Evolutionary conservation across 1,284 basidiomycete species (phyloP).

Genomic region (Tilletia walkeri): DNA sequence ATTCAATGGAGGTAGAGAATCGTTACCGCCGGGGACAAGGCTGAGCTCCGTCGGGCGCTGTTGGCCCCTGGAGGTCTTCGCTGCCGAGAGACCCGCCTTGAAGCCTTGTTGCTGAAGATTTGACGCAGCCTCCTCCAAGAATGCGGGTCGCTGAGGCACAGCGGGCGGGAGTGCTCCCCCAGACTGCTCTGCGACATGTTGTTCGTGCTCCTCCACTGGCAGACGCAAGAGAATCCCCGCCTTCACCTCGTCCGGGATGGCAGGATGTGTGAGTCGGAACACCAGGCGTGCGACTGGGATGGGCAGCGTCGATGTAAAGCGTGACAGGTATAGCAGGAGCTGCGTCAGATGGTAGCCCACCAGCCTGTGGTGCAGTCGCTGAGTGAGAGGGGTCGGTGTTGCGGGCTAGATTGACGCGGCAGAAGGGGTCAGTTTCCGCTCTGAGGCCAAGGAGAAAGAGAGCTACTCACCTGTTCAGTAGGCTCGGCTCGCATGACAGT

Average conservation of each 20-base stretch:
- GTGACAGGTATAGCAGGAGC: slow-evolving; percentile 30
- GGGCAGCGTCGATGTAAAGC: slow-evolving; percentile 28
- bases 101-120: slow-evolving; percentile 5
- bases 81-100: background rate
- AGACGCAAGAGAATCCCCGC: slow-evolving; percentile 3
- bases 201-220: slow-evolving; percentile 8
- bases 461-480: slow-evolving; percentile 69
- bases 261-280: slow-evolving; percentile 31
- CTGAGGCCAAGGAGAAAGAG: too few species aligned
- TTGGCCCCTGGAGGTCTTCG: background rate
- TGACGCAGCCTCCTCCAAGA: background rate
- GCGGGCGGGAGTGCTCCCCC: slow-evolving; percentile 19
- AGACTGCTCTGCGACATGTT: background rate
- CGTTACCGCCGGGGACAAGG: background rate
- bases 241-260: slow-evolving; percentile 23
- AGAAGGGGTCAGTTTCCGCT: too few species aligned
- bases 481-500: slow-evolving; percentile 74
- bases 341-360: slow-evolving; percentile 31
- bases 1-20: slow-evolving; percentile 20
- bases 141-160: slow-evolving; percentile 53
- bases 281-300: slow-evolving; percentile 21
- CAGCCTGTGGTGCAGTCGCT: slow-evolving; percentile 21
- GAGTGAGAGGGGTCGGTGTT: slow-evolving; percentile 19
- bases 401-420: background rate
- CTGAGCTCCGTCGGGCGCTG: background rate